phyloP scores from a whole-genome alignment of 441 rosid species.

The Mallotus repandus region DNA sequence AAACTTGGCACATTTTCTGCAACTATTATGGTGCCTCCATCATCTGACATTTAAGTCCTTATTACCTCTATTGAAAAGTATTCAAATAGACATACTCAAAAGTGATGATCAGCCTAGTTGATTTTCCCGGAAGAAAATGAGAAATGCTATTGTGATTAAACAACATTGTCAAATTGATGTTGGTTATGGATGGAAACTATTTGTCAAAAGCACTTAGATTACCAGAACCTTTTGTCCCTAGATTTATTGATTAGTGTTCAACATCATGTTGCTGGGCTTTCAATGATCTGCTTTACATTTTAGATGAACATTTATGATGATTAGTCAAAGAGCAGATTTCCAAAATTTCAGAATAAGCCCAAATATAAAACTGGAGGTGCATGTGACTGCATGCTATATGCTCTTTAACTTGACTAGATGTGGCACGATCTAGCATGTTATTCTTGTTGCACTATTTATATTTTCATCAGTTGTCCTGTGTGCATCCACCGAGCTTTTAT shows the following conservation, averaged over 20 bases:
- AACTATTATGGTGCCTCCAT: too few species aligned
- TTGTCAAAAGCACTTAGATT: not conserved
- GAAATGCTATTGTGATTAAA: conserved; percentile 1
- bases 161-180: not conserved
- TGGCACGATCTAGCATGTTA: not conserved
- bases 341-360: not conserved
- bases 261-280: not conserved
- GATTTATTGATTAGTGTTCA: not conserved
- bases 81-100: not conserved
- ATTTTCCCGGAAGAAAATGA: not conserved
- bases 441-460: not conserved
- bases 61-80: not conserved
- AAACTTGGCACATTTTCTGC: not conserved
- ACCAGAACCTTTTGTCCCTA: not conserved
- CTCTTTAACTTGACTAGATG: not conserved
- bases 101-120: not conserved
- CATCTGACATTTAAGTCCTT: not conserved
- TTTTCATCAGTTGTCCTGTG: not conserved
- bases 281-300: not conserved
- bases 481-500: not conserved
- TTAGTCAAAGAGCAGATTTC: not conserved
- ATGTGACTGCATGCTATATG: not conserved
- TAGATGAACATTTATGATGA: not conserved
- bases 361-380: not conserved
- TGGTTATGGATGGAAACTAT: not conserved